These are phyloP conservation scores for Favolaschia claudopus DNA, from an alignment of 768 basidiomycete genomes.

Conservation along the genomic window DNA sequence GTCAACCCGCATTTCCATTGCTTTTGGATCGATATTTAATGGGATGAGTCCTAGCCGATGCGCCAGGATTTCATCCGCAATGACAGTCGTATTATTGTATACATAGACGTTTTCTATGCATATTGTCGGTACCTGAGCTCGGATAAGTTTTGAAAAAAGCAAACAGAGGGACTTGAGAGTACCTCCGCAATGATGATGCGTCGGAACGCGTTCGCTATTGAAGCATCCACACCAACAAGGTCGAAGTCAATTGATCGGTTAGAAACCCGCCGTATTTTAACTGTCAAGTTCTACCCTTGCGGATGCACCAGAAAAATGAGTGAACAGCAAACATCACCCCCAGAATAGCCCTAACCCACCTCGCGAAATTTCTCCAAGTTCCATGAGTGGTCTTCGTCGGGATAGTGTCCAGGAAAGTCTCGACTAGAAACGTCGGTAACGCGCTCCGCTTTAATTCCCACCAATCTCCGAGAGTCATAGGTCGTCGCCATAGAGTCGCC, in stretches of 20 bases:
- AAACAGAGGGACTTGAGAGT: slow-evolving; percentile 28
- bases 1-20: slow-evolving; percentile 66
- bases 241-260: slow-evolving; percentile 92
- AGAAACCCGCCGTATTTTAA: slow-evolving; percentile 82
- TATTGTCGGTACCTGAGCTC: slow-evolving; percentile 82
- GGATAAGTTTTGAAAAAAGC: neutral
- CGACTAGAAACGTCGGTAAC: slow-evolving; percentile 85
- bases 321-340: slow-evolving; percentile 7
- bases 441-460: slow-evolving; percentile 73
- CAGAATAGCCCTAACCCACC: slow-evolving; percentile 53
- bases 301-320: slow-evolving; percentile 29
- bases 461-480: slow-evolving; percentile 57
- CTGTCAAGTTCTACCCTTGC: slow-evolving; percentile 70
- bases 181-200: slow-evolving; percentile 96
- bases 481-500: slow-evolving; percentile 10
- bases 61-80: slow-evolving; percentile 92
- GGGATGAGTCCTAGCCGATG: slow-evolving; percentile 94
- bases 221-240: slow-evolving; percentile 93
- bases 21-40: slow-evolving; percentile 82
- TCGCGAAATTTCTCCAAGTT: slow-evolving; percentile 74
- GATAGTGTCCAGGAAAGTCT: slow-evolving; percentile 90
- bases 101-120: slow-evolving; percentile 91
- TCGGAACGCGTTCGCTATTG: slow-evolving; percentile 93
- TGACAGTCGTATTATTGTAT: slow-evolving; percentile 94
- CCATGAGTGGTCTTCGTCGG: slow-evolving; percentile 89